Evolutionary conservation across 177 flowering plant genomes (phyloP).

Genomic region (Vitis hybrid): DNA sequence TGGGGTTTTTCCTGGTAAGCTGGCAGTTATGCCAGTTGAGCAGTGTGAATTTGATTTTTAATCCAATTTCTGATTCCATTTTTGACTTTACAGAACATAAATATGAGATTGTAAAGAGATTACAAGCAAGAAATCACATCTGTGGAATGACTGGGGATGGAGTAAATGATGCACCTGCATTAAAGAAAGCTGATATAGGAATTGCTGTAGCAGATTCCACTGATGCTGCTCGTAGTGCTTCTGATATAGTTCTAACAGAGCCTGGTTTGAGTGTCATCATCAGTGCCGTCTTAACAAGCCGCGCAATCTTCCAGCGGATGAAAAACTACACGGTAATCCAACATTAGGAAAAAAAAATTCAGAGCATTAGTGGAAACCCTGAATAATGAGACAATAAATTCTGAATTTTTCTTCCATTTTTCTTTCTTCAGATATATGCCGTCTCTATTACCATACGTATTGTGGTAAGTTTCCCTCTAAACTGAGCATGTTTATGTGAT

Average conservation of each 20-base stretch:
- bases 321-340: constrained; percentile 58
- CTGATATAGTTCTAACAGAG: constrained; percentile 76
- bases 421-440: constrained; percentile 59
- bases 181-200: constrained; percentile 72
- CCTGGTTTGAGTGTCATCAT: constrained; percentile 80
- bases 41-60: neutral
- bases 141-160: constrained; percentile 88
- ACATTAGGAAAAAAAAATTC: neutral
- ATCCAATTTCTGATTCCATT: constrained; percentile 4
- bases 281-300: constrained; percentile 68
- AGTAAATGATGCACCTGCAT: constrained; percentile 73
- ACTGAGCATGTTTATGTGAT: neutral
- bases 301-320: constrained; percentile 78
- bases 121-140: constrained; percentile 68
- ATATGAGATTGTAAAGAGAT: constrained; percentile 57
- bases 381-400: neutral
- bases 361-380: neutral
- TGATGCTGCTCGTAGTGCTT: constrained; percentile 76
- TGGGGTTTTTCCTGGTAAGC: constrained; percentile 67
- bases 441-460: constrained; percentile 85
- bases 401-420: constrained; percentile 2
- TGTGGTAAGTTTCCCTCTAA: constrained; percentile 33
- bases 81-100: constrained; percentile 50
- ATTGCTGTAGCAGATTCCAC: constrained; percentile 77
- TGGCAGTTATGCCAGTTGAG: neutral